Percentiles rank a stretch among this genome's conserved stretches.
These are phyloP conservation scores for Mortierella sp. DNA, from an alignment of 371 early-diverging fungal species.

Conservation along the genomic window DNA sequence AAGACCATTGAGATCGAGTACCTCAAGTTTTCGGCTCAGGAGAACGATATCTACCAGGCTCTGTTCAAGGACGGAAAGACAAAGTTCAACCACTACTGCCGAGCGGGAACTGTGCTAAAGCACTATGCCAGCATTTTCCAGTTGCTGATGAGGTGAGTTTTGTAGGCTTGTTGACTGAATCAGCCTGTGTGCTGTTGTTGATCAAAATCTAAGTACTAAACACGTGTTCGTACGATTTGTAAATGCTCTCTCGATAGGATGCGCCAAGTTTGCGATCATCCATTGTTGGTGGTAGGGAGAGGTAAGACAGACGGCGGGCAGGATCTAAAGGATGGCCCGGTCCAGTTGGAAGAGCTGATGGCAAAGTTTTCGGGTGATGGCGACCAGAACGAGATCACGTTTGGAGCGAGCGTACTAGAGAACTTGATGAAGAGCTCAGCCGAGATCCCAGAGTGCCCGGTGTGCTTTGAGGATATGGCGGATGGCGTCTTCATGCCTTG, in stretches of 20 bases:
- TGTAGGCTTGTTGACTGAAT: neutral
- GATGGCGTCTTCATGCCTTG: constrained; percentile 72
- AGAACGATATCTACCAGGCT: constrained; percentile 93
- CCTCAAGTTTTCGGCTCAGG: constrained; percentile 81
- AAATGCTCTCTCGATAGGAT: constrained; percentile 33
- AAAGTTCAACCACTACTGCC: constrained; percentile 88
- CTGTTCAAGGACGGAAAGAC: constrained; percentile 87
- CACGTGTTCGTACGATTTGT: neutral
- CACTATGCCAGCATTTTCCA: constrained; percentile 96
- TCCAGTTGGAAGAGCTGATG: constrained; percentile 63
- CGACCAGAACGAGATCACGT: constrained; percentile 36
- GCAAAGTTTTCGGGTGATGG: constrained; percentile 54
- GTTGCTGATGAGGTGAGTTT: constrained; percentile 68
- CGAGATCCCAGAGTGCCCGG: constrained; percentile 58
- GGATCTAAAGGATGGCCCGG: constrained; percentile 53
- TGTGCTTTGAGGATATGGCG: constrained; percentile 69
- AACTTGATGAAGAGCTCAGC: constrained; percentile 49
- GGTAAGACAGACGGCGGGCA: constrained; percentile 34
- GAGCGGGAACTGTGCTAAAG: constrained; percentile 87
- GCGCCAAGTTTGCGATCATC: constrained; percentile 79
- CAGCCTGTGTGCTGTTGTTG: neutral
- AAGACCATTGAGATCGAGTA: constrained; percentile 70
- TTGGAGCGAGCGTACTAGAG: constrained; percentile 60
- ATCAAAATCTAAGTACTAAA: neutral
- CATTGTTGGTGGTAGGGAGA: constrained; percentile 62